phyloP scores from a whole-genome alignment of 106 monocot species.

The Triglochin maritima region DNA sequence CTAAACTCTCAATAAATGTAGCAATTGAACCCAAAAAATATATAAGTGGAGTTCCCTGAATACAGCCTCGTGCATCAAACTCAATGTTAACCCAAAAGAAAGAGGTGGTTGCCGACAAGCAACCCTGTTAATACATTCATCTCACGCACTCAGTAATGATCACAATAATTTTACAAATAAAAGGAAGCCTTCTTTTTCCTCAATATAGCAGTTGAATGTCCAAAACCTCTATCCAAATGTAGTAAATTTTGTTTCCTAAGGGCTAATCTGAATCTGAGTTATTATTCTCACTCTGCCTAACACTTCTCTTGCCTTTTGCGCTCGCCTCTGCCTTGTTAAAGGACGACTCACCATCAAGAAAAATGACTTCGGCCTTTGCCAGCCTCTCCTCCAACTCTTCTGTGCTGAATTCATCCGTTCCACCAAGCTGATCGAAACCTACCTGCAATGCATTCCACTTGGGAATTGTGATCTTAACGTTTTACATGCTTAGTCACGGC shows the following conservation, averaged over 20 bases:
- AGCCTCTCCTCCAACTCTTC: slow-evolving; percentile 93
- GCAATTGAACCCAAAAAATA: too few relatives aligned
- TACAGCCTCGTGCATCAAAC: too few relatives aligned
- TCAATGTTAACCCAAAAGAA: too few relatives aligned
- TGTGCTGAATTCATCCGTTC: slow-evolving; percentile 78
- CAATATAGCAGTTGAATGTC: neutral
- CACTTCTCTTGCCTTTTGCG: slow-evolving; percentile 33
- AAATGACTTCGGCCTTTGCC: slow-evolving; percentile 55
- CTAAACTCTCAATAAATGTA: too few relatives aligned
- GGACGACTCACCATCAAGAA: slow-evolving; percentile 64
- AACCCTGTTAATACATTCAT: too few relatives aligned
- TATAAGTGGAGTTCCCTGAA: too few relatives aligned
- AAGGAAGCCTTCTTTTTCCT: neutral
- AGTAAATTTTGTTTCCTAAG: neutral
- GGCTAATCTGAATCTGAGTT: slow-evolving; percentile 75
- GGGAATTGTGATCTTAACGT: neutral
- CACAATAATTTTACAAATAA: neutral
- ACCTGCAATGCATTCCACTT: slow-evolving; percentile 37
- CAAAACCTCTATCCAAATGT: neutral
- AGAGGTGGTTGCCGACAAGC: too few relatives aligned
- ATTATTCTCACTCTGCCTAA: slow-evolving; percentile 49
- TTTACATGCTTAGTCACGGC: neutral
- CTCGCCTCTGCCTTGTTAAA: slow-evolving; percentile 15
- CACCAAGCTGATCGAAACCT: slow-evolving; percentile 89
- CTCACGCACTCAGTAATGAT: too few relatives aligned